Conservation (phyloP, 192 early-diverging fungal genomes). For the Entomortierella beljakovae region DNA sequence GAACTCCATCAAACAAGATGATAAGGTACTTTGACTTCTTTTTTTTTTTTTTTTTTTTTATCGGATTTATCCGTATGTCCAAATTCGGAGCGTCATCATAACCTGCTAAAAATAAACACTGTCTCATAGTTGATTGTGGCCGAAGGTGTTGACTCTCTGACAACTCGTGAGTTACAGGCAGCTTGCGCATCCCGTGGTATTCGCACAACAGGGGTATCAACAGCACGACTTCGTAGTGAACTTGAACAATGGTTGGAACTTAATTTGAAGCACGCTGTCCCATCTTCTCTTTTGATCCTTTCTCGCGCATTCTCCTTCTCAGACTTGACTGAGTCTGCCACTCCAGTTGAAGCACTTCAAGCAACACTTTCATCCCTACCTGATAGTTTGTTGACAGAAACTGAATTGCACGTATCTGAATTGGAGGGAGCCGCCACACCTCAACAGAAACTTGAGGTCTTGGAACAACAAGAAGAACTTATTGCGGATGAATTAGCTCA, state of each 20-base stretch:
- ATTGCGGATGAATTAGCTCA: constrained; percentile 96
- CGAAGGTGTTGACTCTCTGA: constrained; percentile 91
- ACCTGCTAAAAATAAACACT: no score
- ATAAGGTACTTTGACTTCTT: constrained; percentile 58
- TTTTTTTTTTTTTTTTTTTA: background rate
- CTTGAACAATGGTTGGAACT: constrained; percentile 95
- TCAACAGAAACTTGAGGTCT: constrained; percentile 92
- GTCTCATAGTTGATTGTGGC: constrained; percentile 74
- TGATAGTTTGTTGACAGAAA: constrained; percentile 90
- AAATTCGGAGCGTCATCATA: no score
- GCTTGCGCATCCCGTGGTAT: constrained; percentile 93
- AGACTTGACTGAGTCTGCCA: constrained; percentile 60
- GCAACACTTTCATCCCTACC: constrained; percentile 93
- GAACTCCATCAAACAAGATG: constrained; percentile 88
- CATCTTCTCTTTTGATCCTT: constrained; percentile 89
- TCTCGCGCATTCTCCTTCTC: constrained; percentile 89
- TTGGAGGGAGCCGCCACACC: constrained; percentile 89
- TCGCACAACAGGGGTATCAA: constrained; percentile 87
- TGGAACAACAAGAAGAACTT: constrained; percentile 96
- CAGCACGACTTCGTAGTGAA: constrained; percentile 89
- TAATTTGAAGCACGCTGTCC: constrained; percentile 91
- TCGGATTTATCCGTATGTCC: background rate
- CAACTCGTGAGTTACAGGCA: constrained; percentile 88
- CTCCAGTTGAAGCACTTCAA: constrained; percentile 84
- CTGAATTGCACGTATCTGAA: constrained; percentile 89